Base-by-base conservation (phyloP, 176 grass and related monocot species). In the Musa schizocarpa region DNA sequence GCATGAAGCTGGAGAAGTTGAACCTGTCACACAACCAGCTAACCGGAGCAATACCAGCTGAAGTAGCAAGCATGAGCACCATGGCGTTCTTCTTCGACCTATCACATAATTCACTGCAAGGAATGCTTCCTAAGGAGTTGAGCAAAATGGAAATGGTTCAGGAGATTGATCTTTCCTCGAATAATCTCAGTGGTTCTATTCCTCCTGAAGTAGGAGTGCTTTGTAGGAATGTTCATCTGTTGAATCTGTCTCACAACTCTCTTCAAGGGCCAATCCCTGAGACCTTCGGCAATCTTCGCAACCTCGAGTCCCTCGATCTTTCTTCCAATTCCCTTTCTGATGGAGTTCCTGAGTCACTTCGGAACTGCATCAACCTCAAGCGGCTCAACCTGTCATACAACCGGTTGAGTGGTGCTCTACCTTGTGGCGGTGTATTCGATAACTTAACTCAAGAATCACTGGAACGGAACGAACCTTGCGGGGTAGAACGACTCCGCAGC, bases 221-320 rank as follows among this genome's bases (percentile, higher is more conserved):
- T 59, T 76, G 74, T 5, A 21, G 9, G 1, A 21, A 23, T 7
- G 1, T 76, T 50, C 10, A 64, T 26, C 2, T 7, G 1, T 50
- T 76, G 57, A 23, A 76, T 62, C 19, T 76, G 11, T 76, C 74
- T 50, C 29, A 76, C 20, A 52, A 76, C 64, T 76, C 56, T 51
- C 58, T 76, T 22, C 74, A 21, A 64, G 74, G 58, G 34, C 29
- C n/a, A 63, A 52, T 76, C 22, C 74, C 74, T 23, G n/a, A 13
- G 22, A 49, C 58, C 59, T 24, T 65, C 23, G 34, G 58, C 58
- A 65, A 76, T 76, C 57, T 76, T 12, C 20, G 1, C 5, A 65
- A 9, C 74, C 74, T 76, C 13, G 26, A 16, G n/a, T 22, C 9
- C 9, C 64, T 76, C 34, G 58, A 76, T 65, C 9, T 76, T 20